Conservation (phyloP, 2,329 filamentous ascomycete species). For the Claviceps sp. region DNA sequence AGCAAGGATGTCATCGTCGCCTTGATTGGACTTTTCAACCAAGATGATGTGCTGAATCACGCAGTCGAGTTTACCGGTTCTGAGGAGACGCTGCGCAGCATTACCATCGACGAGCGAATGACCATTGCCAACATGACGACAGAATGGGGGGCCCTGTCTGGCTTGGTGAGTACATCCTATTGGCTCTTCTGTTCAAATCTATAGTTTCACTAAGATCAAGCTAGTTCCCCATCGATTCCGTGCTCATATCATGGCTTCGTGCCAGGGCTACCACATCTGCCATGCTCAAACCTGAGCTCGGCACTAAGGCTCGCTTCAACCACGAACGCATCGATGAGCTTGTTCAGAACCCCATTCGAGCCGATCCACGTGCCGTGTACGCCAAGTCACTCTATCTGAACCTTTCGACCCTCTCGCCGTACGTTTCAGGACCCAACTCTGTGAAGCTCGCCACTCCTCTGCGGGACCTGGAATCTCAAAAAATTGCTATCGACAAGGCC, state of each 20-base stretch:
- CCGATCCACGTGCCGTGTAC: constrained; percentile 68
- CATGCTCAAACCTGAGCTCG: constrained; percentile 31
- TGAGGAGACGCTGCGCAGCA: constrained; percentile 59
- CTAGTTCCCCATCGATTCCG: constrained; percentile 62
- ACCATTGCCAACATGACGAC: constrained; percentile 72
- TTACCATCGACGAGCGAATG: constrained; percentile 60
- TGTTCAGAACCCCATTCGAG: constrained; percentile 48
- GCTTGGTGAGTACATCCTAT: constrained; percentile 4
- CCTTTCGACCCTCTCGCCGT: constrained; percentile 71
- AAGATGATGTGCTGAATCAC: constrained; percentile 86
- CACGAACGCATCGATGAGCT: constrained; percentile 64
- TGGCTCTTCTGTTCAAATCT: neutral
- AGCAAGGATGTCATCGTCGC: constrained; percentile 84
- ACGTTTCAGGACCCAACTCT: constrained; percentile 77
- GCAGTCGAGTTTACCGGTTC: constrained; percentile 77
- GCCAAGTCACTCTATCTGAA: constrained; percentile 74
- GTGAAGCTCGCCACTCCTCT: constrained; percentile 36
- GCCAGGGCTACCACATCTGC: constrained; percentile 61
- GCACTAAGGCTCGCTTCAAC: constrained; percentile 47
- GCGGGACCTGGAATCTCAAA: neutral
- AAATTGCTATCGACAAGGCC: neutral
- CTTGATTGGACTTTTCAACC: constrained; percentile 72
- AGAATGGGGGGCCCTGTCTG: constrained; percentile 59
- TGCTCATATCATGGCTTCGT: constrained; percentile 60
- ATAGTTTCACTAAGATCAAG: neutral